A percentile compares a stretch with the other conserved stretches of the same genome.
Evolutionary conservation across 208 protist species (phyloP).

Genomic region (Trypanosoma grayi): DNA sequence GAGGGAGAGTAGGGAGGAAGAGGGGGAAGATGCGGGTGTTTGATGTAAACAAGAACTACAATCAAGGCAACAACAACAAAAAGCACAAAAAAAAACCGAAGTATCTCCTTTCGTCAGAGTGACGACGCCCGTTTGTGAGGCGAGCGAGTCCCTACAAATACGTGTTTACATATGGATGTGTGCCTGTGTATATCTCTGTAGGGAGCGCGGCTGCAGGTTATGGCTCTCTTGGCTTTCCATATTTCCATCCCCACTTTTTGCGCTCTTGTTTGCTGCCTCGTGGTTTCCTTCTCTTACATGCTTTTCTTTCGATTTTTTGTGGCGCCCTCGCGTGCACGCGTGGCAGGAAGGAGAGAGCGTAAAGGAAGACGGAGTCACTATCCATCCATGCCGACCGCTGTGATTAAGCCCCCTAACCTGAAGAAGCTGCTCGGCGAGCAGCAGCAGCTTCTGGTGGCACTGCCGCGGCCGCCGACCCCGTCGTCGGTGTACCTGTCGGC

Average conservation of each 20-base stretch:
- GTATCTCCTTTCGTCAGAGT: no score
- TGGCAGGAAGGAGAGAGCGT: not conserved
- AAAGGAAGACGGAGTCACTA: not conserved
- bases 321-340: no score
- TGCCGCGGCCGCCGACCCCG: not conserved
- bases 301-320: not conserved
- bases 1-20: not conserved
- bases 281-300: not conserved
- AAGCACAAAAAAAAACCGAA: no score
- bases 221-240: no score
- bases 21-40: not conserved
- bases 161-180: not conserved
- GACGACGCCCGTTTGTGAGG: no score
- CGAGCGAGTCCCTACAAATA: no score
- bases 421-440: conserved; percentile 17
- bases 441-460: not conserved
- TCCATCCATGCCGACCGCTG: conserved; percentile 13
- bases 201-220: no score
- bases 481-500: conserved; percentile 5
- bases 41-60: conserved; percentile 12
- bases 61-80: no score
- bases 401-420: conserved; percentile 22
- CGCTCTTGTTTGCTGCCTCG: no score
- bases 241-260: no score
- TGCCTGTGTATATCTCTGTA: not conserved